phyloP scores from a whole-genome alignment of 345 rosid species.

The Citrus cavaleriei region DNA sequence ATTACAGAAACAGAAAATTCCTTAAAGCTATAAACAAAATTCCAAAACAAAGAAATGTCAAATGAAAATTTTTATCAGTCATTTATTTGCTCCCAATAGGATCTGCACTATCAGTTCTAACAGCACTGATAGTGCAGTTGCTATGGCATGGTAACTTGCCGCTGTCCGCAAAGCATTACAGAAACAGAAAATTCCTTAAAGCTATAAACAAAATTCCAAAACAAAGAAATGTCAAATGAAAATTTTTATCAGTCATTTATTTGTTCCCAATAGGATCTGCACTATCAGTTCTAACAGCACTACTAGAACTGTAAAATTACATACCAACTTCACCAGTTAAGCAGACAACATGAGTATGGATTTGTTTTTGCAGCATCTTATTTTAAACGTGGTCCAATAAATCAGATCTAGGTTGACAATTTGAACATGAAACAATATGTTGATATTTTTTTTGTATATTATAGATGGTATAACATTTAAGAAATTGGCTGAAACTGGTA shows the following conservation, averaged over 20 bases:
- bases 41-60: neutral
- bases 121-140: slow-evolving; percentile 78
- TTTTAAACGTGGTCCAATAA: neutral
- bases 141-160: slow-evolving; percentile 99
- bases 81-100: neutral
- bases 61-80: slow-evolving; percentile 8
- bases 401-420: neutral
- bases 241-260: slow-evolving; percentile 6
- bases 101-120: neutral
- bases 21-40: neutral
- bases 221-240: neutral
- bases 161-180: slow-evolving; percentile 66
- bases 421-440: neutral
- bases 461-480: neutral
- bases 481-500: neutral
- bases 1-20: slow-evolving; percentile 17
- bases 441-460: neutral
- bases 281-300: neutral
- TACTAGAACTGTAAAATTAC: neutral
- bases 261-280: neutral
- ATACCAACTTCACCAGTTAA: neutral
- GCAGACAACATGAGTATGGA: neutral
- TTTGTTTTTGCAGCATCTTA: neutral
- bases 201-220: neutral
- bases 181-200: slow-evolving; percentile 13